Percentiles rank a stretch among this genome's conserved stretches.
These are phyloP conservation scores for Colletotrichum sp. DNA, from an alignment of 2,329 filamentous ascomycete species.

Conservation along the genomic window DNA sequence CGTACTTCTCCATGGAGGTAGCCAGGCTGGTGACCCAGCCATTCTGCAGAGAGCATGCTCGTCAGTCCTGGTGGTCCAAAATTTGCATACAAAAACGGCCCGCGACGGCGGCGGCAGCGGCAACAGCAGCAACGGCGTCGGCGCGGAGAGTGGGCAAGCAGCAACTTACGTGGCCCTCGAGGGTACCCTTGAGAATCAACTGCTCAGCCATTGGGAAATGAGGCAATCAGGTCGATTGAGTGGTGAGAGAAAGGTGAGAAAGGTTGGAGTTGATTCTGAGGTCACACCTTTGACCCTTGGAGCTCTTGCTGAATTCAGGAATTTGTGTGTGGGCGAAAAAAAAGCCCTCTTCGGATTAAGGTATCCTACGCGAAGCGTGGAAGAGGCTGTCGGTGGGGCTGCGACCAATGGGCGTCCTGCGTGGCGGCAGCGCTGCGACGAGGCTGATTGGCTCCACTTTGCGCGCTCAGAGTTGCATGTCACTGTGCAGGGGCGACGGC, in stretches of 20 bases:
- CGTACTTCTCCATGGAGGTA: conserved; percentile 98
- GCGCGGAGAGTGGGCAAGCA: conserved; percentile 21
- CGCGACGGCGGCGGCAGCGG: not conserved
- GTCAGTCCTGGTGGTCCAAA: conserved; percentile 20
- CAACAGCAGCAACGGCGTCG: conserved; percentile 27
- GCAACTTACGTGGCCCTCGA: conserved; percentile 87
- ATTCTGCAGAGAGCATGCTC: conserved; percentile 56
- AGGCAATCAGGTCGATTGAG: conserved; percentile 43
- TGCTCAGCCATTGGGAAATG: conserved; percentile 81
- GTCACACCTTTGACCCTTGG: conserved; percentile 21
- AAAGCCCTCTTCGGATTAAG: conserved; percentile 23
- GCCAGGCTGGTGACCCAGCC: conserved; percentile 99
- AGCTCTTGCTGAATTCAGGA: conserved; percentile 35
- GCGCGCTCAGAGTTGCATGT: not conserved
- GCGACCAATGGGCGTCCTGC: not conserved
- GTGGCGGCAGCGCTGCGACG: not conserved
- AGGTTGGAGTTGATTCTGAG: conserved; percentile 35
- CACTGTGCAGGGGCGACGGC: not conserved
- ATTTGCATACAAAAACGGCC: not conserved
- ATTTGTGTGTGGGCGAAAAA: conserved; percentile 59
- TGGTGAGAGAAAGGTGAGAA: conserved; percentile 37
- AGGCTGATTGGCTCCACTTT: not conserved
- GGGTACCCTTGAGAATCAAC: conserved; percentile 94
- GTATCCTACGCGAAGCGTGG: not conserved
- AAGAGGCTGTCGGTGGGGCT: not conserved